Conservation (phyloP, 495 filamentous ascomycete species). For the Margaritispora aquatica region DNA sequence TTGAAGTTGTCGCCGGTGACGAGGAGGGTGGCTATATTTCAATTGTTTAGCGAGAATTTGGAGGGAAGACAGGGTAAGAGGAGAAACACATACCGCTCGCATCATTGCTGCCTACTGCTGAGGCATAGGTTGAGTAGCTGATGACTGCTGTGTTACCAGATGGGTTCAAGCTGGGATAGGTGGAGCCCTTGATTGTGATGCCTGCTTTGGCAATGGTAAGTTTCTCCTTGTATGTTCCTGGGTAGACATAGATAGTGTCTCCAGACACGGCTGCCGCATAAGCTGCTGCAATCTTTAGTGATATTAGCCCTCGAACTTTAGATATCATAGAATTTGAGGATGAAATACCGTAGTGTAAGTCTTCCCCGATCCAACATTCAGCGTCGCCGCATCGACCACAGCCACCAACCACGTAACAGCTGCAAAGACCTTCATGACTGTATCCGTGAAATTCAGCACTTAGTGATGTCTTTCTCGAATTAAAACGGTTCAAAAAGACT, state of each 20-base stretch:
- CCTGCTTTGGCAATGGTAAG: conserved; percentile 44
- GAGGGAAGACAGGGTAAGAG: too few relatives aligned
- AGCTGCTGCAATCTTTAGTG: conserved; percentile 2
- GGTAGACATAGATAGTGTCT: conserved; percentile 16
- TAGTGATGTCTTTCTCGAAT: too few relatives aligned
- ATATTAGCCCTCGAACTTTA: too few relatives aligned
- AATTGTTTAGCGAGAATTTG: too few relatives aligned
- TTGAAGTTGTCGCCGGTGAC: conserved; percentile 33
- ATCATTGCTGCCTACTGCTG: conserved; percentile 29
- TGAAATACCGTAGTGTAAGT: conserved; percentile 5
- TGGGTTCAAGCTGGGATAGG: not conserved
- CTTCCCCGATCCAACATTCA: conserved; percentile 4
- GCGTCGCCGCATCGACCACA: not conserved
- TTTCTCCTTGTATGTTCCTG: conserved; percentile 32
- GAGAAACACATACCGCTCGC: conserved; percentile 22
- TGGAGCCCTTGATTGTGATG: conserved; percentile 27
- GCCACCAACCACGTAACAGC: not conserved
- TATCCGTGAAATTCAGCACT: too few relatives aligned
- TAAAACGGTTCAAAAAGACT: too few relatives aligned
- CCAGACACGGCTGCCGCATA: not conserved
- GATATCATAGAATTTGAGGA: too few relatives aligned
- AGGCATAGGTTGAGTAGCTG: not conserved
- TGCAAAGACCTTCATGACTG: not conserved
- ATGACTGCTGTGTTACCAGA: conserved; percentile 6
- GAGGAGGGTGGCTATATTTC: conserved; percentile 25